Evolutionary conservation across 2,329 filamentous ascomycete genomes (phyloP), one percentile per base, ranked within the genome.

Genomic region (Penicillium nordicum): DNA sequence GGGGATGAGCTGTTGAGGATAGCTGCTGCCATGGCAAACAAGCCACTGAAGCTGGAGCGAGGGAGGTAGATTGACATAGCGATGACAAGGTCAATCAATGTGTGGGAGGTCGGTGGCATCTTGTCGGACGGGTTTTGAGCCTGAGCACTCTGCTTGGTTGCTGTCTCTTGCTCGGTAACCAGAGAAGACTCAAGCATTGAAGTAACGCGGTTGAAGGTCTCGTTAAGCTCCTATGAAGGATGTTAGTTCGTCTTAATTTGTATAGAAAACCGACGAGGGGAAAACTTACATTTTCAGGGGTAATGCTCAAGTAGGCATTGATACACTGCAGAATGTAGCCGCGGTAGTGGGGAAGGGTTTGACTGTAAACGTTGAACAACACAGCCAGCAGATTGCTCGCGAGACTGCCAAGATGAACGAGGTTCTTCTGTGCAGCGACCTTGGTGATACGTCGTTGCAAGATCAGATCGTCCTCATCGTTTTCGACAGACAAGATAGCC

Each of bases 281-380:
- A n/a, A 12, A 27, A 63, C 72, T 57, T 59, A 79, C 78, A 63
- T 79, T 76, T 64, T 83, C 82, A 0, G 90, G 88, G 0, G 91
- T 90, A 66, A 97, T 89, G 78, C 92, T 96, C 56, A 99, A 79
- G 75, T 92, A 97, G 5, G 91, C 87, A 74, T 97, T 97, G 78
- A 97, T 94, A 60, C 92, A 96, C 72, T 93, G 90, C 34, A 99
- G 80, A 52, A 99, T 94, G 21, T 90, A 91, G 0, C 91, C 92
- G 64, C 94, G 84, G 68, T 90, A 94, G 69, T 97, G 91, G 2
- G 94, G 93, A 27, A 99, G 81, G 0, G 94, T 99, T 74, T 97
- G 90, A 62, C 90, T 96, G 78, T 99, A 99, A 43, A 99, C 93
- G 71, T 99, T 99, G 81, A 99, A 97, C n/a, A 99, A 79, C 0